Percentiles rank a stretch among this genome's conserved stretches.
Evolutionary conservation across 768 basidiomycete species (phyloP).

Genomic region (Naematelia aurantialba): DNA sequence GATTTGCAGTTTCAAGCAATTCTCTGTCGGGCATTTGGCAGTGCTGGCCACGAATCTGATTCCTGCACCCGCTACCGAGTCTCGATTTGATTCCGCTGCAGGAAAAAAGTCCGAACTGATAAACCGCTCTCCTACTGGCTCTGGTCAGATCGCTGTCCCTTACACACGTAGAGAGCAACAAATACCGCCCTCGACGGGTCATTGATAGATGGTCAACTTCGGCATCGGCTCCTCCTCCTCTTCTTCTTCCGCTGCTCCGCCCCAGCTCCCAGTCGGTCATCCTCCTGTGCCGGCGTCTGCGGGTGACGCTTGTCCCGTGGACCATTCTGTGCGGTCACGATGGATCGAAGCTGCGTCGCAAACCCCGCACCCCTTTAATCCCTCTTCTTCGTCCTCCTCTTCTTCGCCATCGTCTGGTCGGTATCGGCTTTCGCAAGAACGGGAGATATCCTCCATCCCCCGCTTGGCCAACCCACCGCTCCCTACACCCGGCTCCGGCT

Average conservation of each 20-base stretch:
- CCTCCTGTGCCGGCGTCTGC: conserved; percentile 2
- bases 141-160: no score
- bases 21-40: no score
- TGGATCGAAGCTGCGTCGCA: conserved; percentile 51
- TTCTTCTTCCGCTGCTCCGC: background rate
- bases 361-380: conserved; percentile 22
- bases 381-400: conserved; percentile 15
- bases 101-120: no score
- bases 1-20: no score
- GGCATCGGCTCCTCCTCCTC: background rate
- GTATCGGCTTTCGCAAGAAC: conserved; percentile 59
- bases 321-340: conserved; percentile 57
- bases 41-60: no score
- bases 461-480: conserved; percentile 49
- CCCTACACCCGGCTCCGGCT: conserved; percentile 17
- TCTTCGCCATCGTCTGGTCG: conserved; percentile 13
- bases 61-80: no score
- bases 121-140: no score
- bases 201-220: background rate
- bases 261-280: background rate
- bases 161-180: no score
- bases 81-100: no score
- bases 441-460: conserved; percentile 86
- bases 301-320: conserved; percentile 60
- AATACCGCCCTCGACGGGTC: no score